Evolutionary conservation across 148 eudicot genomes (phyloP).

Genomic region (Persicaria tinctoria): DNA sequence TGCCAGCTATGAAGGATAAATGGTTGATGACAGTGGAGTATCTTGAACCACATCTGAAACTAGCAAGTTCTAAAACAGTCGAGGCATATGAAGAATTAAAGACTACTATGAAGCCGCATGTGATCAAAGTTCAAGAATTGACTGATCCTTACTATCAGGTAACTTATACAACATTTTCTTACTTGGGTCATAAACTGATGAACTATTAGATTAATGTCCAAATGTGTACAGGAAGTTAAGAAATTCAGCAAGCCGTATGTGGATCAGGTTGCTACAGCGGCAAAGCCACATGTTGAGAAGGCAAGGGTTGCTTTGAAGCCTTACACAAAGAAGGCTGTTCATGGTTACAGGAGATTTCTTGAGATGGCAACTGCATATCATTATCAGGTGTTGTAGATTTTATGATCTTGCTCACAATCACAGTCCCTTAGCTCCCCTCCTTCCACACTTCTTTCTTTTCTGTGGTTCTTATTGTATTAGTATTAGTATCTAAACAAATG

Average conservation of each 20-base stretch:
- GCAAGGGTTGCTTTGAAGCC: slow-evolving; percentile 51
- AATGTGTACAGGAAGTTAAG: slow-evolving; percentile 51
- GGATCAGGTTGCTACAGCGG: slow-evolving; percentile 66
- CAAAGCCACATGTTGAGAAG: slow-evolving; percentile 86
- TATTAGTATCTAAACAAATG: neutral
- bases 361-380: slow-evolving; percentile 72
- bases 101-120: slow-evolving; percentile 55
- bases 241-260: slow-evolving; percentile 70
- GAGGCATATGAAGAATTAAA: slow-evolving; percentile 58
- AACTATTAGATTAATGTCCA: neutral
- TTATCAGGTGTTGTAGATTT: slow-evolving; percentile 45
- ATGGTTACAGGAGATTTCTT: slow-evolving; percentile 59
- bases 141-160: slow-evolving; percentile 80
- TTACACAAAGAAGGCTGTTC: slow-evolving; percentile 55
- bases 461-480: neutral
- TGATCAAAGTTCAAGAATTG: slow-evolving; percentile 50
- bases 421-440: neutral
- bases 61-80: slow-evolving; percentile 36
- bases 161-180: slow-evolving; percentile 1
- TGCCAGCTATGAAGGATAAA: slow-evolving; percentile 67
- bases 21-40: slow-evolving; percentile 50
- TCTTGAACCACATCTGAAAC: slow-evolving; percentile 60
- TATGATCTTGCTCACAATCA: neutral
- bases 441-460: neutral
- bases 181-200: neutral